Base-by-base conservation (phyloP, 2,329 filamentous ascomycete genomes). In the Aureobasidium lini region DNA sequence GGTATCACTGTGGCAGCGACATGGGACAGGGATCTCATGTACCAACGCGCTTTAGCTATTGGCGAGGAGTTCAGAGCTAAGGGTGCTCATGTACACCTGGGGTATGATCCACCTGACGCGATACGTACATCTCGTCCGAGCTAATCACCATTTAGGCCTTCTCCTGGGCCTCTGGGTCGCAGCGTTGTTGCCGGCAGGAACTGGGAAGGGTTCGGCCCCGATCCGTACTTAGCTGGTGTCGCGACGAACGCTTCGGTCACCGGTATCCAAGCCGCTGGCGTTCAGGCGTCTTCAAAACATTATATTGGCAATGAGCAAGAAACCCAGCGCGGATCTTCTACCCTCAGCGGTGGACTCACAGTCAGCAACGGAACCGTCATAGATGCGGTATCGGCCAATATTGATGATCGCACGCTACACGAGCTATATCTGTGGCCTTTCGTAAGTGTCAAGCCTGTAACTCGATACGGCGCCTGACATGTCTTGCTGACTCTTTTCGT, bases 271-370 rank as follows among this genome's bases (percentile, higher is more conserved):
- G 70, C 71, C 47, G 70, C 72, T 4, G 75, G 75, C 48, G 74
- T 77, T 10, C 71, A 75, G 60, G 66, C 70, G n/a, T 68, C 66
- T 34, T 67, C 70, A n/a, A 75, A 84, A 69, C 84, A 86, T 64
- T 80, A 77, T 60, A 80, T 86, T 44, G 80, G 72, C 13, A 84
- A 86, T 58, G 84, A 86, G 66, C 84, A 86, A 68, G 83, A 86
- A 61, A 36, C 34, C 13, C 34, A 36, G 13, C 34, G 34, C 8
- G 23, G 23, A 3, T 36, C 34, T 9, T 66, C 68, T 57, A 66
- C 64, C 15, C 65, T 67, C 18, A 62, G 66, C 23, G 65, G 44
- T 18, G 44, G 23, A 23, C 23, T 23, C 23, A 23, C 23, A 23
- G 23, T 23, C 23, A 9, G 8, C 71, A 66, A 39, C 69, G 71